Percentiles rank a stretch among this genome's conserved stretches.
Evolutionary conservation across 345 rosid genomes (phyloP).

Genomic region (Linum trigynum): DNA sequence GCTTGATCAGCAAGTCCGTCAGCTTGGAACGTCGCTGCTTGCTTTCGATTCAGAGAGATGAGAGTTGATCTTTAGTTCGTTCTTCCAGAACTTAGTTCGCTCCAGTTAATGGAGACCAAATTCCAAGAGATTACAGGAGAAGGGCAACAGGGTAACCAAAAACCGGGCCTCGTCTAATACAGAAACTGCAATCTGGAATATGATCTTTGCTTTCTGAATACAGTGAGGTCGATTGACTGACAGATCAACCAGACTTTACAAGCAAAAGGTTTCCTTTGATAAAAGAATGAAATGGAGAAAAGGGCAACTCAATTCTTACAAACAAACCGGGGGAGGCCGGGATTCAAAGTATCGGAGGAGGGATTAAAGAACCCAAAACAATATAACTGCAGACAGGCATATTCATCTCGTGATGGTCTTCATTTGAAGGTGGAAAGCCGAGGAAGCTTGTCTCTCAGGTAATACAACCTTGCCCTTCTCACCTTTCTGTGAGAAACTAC

Average conservation of each 20-base stretch:
- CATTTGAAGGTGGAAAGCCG: slow-evolving; percentile 81
- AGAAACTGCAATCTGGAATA: neutral
- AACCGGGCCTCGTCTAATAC: no score
- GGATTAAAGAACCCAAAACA: neutral
- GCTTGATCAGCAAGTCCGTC: no score
- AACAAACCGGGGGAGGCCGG: neutral
- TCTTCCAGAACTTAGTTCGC: no score
- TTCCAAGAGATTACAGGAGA: no score
- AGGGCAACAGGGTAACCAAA: no score
- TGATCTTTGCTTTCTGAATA: slow-evolving; percentile 1
- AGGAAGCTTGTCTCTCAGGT: slow-evolving; percentile 85
- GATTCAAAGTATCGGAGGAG: neutral
- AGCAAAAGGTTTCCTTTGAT: neutral
- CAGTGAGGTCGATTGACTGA: neutral
- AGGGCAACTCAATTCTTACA: slow-evolving; percentile 9
- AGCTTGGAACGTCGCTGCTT: no score
- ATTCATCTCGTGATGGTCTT: slow-evolving; percentile 8
- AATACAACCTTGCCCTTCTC: slow-evolving; percentile 79
- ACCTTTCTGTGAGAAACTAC: slow-evolving; percentile 62
- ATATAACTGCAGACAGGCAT: neutral
- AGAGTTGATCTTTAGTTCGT: no score
- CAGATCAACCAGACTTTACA: slow-evolving; percentile 3
- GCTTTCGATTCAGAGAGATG: no score
- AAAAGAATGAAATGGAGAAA: neutral
- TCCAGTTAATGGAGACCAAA: no score